Evolutionary conservation across 2,329 filamentous ascomycete genomes (phyloP).

Genomic region (Rutstroemia sp.): DNA sequence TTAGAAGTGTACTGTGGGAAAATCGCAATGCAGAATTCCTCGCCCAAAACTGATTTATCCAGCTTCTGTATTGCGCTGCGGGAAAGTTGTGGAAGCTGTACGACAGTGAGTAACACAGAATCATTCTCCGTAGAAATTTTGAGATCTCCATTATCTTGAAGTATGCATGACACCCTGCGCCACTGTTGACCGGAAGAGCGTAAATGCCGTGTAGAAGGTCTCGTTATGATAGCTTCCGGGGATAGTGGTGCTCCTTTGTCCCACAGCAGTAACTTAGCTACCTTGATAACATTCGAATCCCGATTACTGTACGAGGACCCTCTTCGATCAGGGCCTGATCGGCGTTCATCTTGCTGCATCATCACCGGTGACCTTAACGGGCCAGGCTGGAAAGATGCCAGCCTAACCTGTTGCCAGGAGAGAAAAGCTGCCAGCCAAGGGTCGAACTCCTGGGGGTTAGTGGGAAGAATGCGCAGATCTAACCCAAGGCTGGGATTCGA

Average conservation of each 20-base stretch:
- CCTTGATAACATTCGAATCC: slow-evolving; percentile 84
- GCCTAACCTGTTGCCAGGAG: slow-evolving; percentile 72
- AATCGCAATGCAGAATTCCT: slow-evolving; percentile 90
- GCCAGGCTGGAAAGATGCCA: slow-evolving; percentile 24
- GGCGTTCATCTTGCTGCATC: slow-evolving; percentile 18
- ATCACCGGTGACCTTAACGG: slow-evolving; percentile 14
- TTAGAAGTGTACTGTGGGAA: slow-evolving; percentile 85
- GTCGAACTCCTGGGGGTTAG: slow-evolving; percentile 60
- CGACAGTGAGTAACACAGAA: slow-evolving; percentile 68
- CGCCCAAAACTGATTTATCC: slow-evolving; percentile 82
- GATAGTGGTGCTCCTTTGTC: slow-evolving; percentile 59
- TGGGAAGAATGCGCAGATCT: slow-evolving; percentile 59
- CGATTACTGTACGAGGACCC: slow-evolving; percentile 57
- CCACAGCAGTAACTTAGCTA: slow-evolving; percentile 86
- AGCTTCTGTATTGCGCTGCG: slow-evolving; percentile 85
- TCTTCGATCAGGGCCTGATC: slow-evolving; percentile 31
- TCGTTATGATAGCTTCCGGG: slow-evolving; percentile 44
- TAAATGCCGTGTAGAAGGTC: slow-evolving; percentile 49
- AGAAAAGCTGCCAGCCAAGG: slow-evolving; percentile 74
- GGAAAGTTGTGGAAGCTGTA: slow-evolving; percentile 83
- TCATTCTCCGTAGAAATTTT: slow-evolving; percentile 86
- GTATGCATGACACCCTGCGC: slow-evolving; percentile 83
- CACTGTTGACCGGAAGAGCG: slow-evolving; percentile 54
- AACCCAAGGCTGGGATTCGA: slow-evolving; percentile 45
- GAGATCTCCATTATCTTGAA: slow-evolving; percentile 92